These are phyloP conservation scores for Entomophthora muscae DNA, from an alignment of 371 early-diverging fungal species.

Conservation along the genomic window DNA sequence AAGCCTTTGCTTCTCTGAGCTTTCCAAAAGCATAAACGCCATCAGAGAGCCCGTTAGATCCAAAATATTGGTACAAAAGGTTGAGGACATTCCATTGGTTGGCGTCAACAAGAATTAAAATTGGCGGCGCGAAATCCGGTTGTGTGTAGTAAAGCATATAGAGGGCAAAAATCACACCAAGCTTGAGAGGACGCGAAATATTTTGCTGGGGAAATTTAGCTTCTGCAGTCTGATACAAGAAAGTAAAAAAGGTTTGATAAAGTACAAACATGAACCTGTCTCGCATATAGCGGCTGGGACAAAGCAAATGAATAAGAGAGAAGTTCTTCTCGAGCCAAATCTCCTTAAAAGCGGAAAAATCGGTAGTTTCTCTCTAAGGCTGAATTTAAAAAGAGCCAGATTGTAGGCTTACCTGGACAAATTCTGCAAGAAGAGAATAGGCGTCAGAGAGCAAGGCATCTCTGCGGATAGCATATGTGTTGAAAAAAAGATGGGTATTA, in stretches of 20 bases:
- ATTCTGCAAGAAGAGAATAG: not conserved
- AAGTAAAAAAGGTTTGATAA: slow-evolving; percentile 3
- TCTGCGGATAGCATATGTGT: not conserved
- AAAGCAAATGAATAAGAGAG: not conserved
- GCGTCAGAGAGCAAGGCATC: not conserved
- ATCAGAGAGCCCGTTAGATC: not conserved
- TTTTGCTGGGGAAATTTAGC: not conserved
- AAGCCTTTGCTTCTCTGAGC: not conserved
- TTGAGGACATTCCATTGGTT: not conserved
- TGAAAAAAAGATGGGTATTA: not conserved
- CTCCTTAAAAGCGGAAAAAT: not conserved
- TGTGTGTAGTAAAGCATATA: not conserved
- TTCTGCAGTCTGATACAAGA: not conserved
- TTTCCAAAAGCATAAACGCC: slow-evolving; percentile 4
- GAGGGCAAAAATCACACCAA: not conserved
- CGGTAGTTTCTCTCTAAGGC: not conserved
- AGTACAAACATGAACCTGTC: not conserved
- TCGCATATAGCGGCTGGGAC: not conserved
- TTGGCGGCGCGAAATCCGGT: not conserved
- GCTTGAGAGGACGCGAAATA: not conserved
- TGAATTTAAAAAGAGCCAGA: not conserved
- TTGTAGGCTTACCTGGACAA: not conserved
- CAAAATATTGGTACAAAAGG: not conserved
- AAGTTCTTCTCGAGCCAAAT: not conserved
- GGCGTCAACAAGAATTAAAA: not conserved